Evolutionary conservation across 208 protist species (phyloP).

Genomic region (Leptomonas seymouri): DNA sequence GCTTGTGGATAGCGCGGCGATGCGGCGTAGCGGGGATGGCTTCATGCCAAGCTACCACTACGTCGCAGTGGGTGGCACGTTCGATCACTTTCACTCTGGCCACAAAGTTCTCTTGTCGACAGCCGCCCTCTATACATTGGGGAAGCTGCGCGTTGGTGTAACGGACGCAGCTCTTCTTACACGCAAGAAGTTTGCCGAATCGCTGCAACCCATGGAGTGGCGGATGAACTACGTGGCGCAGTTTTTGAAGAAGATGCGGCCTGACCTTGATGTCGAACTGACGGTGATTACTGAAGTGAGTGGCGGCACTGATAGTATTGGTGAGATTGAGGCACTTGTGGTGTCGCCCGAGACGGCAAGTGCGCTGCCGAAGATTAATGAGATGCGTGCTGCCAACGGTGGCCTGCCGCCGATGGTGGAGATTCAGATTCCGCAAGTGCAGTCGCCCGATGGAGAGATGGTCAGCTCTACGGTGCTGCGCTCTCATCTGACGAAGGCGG

Average conservation of each 20-base stretch:
- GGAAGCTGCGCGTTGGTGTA: conserved; percentile 75
- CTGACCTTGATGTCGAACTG: conserved; percentile 68
- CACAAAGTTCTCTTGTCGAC: conserved; percentile 90
- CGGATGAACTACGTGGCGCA: conserved; percentile 47
- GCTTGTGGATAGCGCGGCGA: conserved; percentile 16
- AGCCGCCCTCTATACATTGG: conserved; percentile 59
- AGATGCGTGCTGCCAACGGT: conserved; percentile 51
- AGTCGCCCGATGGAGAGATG: conserved; percentile 30
- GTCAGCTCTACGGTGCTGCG: conserved; percentile 82
- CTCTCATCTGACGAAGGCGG: conserved; percentile 16
- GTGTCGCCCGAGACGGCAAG: conserved; percentile 80
- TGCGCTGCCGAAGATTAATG: conserved; percentile 66
- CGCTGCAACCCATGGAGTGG: conserved; percentile 68
- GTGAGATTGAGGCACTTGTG: conserved; percentile 69
- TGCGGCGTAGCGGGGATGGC: conserved; percentile 23
- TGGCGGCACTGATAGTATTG: conserved; percentile 74
- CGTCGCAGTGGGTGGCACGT: conserved; percentile 90
- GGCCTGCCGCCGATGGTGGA: conserved; percentile 46
- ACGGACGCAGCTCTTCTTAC: conserved; percentile 57
- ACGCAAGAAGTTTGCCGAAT: conserved; percentile 69
- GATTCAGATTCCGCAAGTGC: conserved; percentile 73
- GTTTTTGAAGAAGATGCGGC: conserved; percentile 61
- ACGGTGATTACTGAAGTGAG: conserved; percentile 62
- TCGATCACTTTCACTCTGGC: conserved; percentile 89
- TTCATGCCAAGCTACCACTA: conserved; percentile 70